Evolutionary conservation across 805 yeast species (phyloP).

Genomic region (Wickerhamomyces canadensis): DNA sequence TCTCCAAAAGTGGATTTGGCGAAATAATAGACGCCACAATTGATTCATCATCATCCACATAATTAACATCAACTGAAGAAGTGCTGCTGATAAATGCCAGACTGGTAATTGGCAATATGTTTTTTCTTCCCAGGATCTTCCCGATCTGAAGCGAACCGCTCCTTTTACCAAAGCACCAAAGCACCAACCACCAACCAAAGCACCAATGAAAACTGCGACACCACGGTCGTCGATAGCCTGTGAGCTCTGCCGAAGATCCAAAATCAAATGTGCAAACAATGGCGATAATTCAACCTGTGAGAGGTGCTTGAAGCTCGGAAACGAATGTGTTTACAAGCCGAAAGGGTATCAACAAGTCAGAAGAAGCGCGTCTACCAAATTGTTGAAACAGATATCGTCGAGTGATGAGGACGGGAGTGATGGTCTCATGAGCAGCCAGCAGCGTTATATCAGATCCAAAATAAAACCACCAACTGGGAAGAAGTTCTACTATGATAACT

Average conservation of each 20-base stretch:
- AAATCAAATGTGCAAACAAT: constrained; percentile 7
- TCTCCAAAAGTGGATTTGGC: too few relatives aligned
- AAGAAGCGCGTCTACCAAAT: not conserved
- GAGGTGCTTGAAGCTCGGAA: constrained; percentile 8
- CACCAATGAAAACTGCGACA: not conserved
- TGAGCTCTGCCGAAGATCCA: constrained; percentile 11
- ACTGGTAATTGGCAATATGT: too few relatives aligned
- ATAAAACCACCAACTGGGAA: not conserved
- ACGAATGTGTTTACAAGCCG: constrained; percentile 9
- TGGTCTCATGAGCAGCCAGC: not conserved
- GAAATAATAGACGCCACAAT: too few relatives aligned
- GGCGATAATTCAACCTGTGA: constrained; percentile 9
- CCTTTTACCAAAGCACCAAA: too few relatives aligned
- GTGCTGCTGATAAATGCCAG: too few relatives aligned
- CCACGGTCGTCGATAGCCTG: constrained; percentile 10
- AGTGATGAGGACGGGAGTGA: not conserved
- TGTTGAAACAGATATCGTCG: too few relatives aligned
- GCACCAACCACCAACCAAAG: too few relatives aligned
- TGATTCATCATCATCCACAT: too few relatives aligned
- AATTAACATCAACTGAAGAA: not conserved
- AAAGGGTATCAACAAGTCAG: constrained; percentile 9
- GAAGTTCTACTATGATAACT: constrained; percentile 2
- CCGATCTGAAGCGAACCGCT: not conserved
- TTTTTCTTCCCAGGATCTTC: too few relatives aligned
- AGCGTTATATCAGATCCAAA: not conserved